Conservation (phyloP, 371 early-diverging fungal genomes). For the Mucor ambiguus region DNA sequence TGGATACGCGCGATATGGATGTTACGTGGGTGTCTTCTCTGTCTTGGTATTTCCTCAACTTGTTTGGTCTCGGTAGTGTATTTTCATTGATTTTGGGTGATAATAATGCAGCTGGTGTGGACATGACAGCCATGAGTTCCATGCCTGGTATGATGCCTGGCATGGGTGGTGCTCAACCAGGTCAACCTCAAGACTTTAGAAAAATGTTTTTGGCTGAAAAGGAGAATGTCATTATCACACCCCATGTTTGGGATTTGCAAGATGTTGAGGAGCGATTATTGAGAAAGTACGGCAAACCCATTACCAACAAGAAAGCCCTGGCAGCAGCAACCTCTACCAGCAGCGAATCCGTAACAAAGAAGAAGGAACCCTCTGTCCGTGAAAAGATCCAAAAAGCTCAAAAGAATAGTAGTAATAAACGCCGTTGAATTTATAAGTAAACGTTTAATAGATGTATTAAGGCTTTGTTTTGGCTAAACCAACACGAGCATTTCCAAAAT, state of each 20-base stretch:
- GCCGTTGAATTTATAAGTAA: slow-evolving; percentile 21
- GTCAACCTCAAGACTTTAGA: slow-evolving; percentile 81
- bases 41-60: slow-evolving; percentile 97
- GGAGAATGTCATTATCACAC: slow-evolving; percentile 84
- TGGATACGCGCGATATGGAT: slow-evolving; percentile 97
- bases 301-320: background rate
- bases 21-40: slow-evolving; percentile 96
- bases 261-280: slow-evolving; percentile 85
- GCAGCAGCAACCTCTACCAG: background rate
- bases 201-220: slow-evolving; percentile 88
- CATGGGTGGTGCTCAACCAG: slow-evolving; percentile 55
- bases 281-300: slow-evolving; percentile 71
- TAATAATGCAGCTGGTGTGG: slow-evolving; percentile 88
- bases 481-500: slow-evolving; percentile 35
- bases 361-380: slow-evolving; percentile 25
- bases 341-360: background rate
- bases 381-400: slow-evolving; percentile 33
- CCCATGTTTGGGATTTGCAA: slow-evolving; percentile 82
- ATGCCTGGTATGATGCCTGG: slow-evolving; percentile 61
- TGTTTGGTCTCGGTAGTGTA: slow-evolving; percentile 93
- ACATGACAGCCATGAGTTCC: slow-evolving; percentile 90
- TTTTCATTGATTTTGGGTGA: slow-evolving; percentile 92
- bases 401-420: slow-evolving; percentile 33
- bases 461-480: slow-evolving; percentile 33
- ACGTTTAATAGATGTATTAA: background rate